These are phyloP conservation scores for Biancaea sappan DNA, from an alignment of 306 rosid genomes.

Conservation along the genomic window DNA sequence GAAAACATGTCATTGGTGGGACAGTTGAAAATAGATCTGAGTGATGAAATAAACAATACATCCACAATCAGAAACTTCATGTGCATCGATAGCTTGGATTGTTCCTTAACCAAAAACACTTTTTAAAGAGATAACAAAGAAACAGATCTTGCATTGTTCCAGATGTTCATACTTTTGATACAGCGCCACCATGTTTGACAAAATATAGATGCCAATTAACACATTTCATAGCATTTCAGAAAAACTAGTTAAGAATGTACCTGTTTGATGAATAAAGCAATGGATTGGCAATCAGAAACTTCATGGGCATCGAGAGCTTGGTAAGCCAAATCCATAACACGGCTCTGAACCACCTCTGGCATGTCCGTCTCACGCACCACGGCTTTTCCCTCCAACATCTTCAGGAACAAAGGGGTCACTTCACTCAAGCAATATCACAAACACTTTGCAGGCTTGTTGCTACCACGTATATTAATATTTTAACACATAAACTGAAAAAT, in stretches of 20 bases:
- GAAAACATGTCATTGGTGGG: not conserved
- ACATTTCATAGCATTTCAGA: not conserved
- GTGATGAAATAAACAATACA: conserved; percentile 62
- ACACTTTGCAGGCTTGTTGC: not conserved
- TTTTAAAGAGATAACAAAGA: not conserved
- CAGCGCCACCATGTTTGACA: not conserved
- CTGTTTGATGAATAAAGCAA: conserved; percentile 72
- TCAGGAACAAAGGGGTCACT: not conserved
- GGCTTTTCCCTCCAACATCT: conserved; percentile 79
- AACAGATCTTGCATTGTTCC: not conserved
- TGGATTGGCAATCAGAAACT: conserved; percentile 62
- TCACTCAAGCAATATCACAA: conserved; percentile 2
- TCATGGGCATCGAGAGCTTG: conserved; percentile 67
- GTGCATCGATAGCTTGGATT: conserved; percentile 55
- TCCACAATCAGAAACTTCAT: conserved; percentile 60
- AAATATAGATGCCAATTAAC: not conserved
- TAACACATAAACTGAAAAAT: not conserved
- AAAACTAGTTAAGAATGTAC: conserved; percentile 17
- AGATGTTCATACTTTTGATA: not conserved
- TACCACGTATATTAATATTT: conserved; percentile 17
- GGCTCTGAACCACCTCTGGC: conserved; percentile 53
- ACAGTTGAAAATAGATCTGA: conserved; percentile 41
- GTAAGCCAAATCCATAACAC: conserved; percentile 65
- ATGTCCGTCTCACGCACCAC: conserved; percentile 68
- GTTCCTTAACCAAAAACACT: not conserved